phyloP scores from a whole-genome alignment of 805 yeast genomes.

The Myxozyma geophila region DNA sequence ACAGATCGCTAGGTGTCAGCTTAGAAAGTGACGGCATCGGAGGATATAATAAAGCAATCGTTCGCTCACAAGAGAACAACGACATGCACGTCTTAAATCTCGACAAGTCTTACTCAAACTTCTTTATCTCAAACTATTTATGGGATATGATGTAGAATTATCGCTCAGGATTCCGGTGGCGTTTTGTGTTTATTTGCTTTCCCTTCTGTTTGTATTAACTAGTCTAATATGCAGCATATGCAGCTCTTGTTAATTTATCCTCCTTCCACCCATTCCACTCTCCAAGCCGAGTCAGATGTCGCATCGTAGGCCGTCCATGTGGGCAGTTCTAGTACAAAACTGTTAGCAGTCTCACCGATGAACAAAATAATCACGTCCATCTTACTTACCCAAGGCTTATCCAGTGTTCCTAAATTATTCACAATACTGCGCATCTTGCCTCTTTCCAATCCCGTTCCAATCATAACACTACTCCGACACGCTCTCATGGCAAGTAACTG shows the following conservation, averaged over 20 bases:
- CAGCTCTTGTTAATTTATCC: constrained; percentile 1
- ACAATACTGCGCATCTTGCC: constrained; percentile 73
- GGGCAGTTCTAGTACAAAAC: constrained; percentile 58
- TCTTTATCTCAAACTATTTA: constrained; percentile 70
- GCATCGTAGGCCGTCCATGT: constrained; percentile 96
- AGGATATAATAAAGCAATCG: constrained; percentile 29
- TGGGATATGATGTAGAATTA: constrained; percentile 59
- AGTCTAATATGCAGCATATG: background rate
- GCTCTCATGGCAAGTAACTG: constrained; percentile 93
- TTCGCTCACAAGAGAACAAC: constrained; percentile 33
- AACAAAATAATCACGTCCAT: constrained; percentile 4
- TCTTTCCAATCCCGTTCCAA: constrained; percentile 70
- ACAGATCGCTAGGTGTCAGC: constrained; percentile 35
- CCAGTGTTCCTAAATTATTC: constrained; percentile 65
- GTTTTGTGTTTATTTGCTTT: background rate
- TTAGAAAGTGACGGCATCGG: constrained; percentile 31
- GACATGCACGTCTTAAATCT: constrained; percentile 34
- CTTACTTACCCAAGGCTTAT: constrained; percentile 95
- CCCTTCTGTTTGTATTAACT: background rate
- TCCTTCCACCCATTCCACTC: constrained; percentile 27
- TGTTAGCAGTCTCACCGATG: background rate
- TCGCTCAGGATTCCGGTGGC: background rate
- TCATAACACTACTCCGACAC: constrained; percentile 91
- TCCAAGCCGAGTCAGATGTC: constrained; percentile 72
- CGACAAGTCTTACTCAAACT: constrained; percentile 61